Evolutionary conservation across 2,329 filamentous ascomycete species (phyloP).

Genomic region (Ophiostoma himal-ulmi): DNA sequence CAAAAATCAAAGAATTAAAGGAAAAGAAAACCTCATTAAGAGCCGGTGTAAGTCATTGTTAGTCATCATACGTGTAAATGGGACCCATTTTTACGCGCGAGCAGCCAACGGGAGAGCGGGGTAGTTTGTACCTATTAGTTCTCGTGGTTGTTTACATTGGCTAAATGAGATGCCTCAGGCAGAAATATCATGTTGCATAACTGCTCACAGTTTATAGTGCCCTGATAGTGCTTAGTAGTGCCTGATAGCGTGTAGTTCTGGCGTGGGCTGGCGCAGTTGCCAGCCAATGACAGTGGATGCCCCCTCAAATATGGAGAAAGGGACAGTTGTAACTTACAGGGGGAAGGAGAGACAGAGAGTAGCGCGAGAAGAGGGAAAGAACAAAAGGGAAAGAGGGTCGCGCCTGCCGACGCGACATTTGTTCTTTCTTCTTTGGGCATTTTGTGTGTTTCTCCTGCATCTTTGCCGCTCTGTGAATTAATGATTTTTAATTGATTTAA

Average conservation of each 20-base stretch:
- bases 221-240: background rate
- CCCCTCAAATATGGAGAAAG: background rate
- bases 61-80: background rate
- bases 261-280: background rate
- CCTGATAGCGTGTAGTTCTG: background rate
- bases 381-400: constrained; percentile 15
- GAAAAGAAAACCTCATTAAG: background rate
- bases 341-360: background rate
- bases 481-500: constrained; percentile 19
- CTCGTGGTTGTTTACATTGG: background rate
- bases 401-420: constrained; percentile 27
- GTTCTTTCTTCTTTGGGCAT: constrained; percentile 17
- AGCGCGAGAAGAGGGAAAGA: background rate
- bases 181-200: background rate
- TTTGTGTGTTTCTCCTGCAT: constrained; percentile 5
- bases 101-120: constrained; percentile 22
- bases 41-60: background rate
- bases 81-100: constrained; percentile 13
- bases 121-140: background rate
- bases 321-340: constrained; percentile 1
- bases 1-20: background rate
- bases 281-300: background rate
- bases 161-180: background rate
- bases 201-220: background rate
- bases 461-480: background rate